Percentiles rank a stretch among this genome's conserved stretches.
These are phyloP conservation scores for Aspergillus sp. DNA, from an alignment of 2,329 filamentous ascomycete species.

Conservation along the genomic window DNA sequence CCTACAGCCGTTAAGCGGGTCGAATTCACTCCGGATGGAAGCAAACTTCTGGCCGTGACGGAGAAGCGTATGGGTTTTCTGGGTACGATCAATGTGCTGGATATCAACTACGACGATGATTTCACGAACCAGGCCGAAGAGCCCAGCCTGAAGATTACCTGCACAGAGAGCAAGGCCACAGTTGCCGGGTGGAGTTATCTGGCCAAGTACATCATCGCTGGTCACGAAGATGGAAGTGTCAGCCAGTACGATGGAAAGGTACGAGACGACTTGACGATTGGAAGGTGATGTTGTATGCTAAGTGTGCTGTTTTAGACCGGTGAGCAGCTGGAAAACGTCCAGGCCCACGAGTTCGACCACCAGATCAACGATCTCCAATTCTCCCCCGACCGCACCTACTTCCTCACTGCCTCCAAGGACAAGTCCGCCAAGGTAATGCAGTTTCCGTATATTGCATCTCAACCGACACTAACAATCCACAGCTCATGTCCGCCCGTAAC, in stretches of 20 bases:
- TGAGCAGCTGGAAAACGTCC: slow-evolving; percentile 78
- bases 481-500: slow-evolving; percentile 82
- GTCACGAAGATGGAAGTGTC: slow-evolving; percentile 93
- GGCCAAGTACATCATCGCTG: slow-evolving; percentile 93
- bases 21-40: slow-evolving; percentile 95
- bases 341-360: slow-evolving; percentile 82
- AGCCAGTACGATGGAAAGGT: slow-evolving; percentile 91
- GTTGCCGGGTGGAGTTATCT: slow-evolving; percentile 97
- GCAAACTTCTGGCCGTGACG: slow-evolving; percentile 86
- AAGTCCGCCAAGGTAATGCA: slow-evolving; percentile 82
- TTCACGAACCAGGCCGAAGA: slow-evolving; percentile 80
- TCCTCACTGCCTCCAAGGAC: slow-evolving; percentile 98
- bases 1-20: slow-evolving; percentile 96
- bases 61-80: slow-evolving; percentile 98
- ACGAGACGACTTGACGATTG: slow-evolving; percentile 27
- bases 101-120: slow-evolving; percentile 81
- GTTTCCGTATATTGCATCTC: not conserved
- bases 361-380: slow-evolving; percentile 94
- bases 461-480: slow-evolving; percentile 23
- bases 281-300: not conserved
- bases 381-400: slow-evolving; percentile 91
- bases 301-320: slow-evolving; percentile 60
- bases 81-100: slow-evolving; percentile 89
- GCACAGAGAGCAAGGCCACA: slow-evolving; percentile 94
- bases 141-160: slow-evolving; percentile 83